These are phyloP conservation scores for Cryptosporidium felis DNA, from an alignment of 169 alveolate genomes.

Conservation along the genomic window DNA sequence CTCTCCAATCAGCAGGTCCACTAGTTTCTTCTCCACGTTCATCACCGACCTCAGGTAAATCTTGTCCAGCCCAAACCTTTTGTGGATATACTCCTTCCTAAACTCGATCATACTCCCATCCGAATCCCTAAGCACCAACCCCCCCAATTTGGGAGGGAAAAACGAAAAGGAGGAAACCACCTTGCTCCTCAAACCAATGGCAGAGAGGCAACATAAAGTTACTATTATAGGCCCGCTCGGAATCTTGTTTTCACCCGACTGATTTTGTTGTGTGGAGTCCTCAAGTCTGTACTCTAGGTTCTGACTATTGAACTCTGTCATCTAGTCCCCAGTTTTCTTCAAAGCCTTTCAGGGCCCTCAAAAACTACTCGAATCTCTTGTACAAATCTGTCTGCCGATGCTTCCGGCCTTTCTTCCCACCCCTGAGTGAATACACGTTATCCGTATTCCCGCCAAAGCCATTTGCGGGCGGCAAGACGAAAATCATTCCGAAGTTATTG, in stretches of 20 bases:
- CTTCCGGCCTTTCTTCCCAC: too few relatives aligned
- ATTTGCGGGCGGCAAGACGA: too few relatives aligned
- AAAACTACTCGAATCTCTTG: too few relatives aligned
- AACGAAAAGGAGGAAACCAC: conserved; percentile 36
- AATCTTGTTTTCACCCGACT: conserved; percentile 4
- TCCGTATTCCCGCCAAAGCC: too few relatives aligned
- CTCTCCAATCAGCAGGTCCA: conserved; percentile 32
- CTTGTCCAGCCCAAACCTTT: conserved; percentile 26
- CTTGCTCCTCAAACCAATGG: conserved; percentile 24
- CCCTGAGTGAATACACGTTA: too few relatives aligned
- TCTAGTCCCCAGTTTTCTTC: background rate
- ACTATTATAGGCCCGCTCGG: conserved; percentile 60
- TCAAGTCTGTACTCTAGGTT: conserved; percentile 9
- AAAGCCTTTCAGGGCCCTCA: too few relatives aligned
- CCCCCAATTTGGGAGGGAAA: conserved; percentile 57
- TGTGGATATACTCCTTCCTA: conserved; percentile 1
- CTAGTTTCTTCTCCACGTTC: conserved; percentile 14
- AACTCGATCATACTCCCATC: conserved; percentile 11
- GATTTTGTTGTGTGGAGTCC: background rate
- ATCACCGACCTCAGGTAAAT: conserved; percentile 30
- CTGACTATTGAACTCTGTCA: background rate
- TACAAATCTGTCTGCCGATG: too few relatives aligned
- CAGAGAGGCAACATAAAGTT: conserved; percentile 48
- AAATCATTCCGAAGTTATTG: too few relatives aligned
- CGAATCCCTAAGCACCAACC: conserved; percentile 2